Base-by-base conservation (phyloP, 108 stramenopile genomes). In the Conticribra weissflogii region DNA sequence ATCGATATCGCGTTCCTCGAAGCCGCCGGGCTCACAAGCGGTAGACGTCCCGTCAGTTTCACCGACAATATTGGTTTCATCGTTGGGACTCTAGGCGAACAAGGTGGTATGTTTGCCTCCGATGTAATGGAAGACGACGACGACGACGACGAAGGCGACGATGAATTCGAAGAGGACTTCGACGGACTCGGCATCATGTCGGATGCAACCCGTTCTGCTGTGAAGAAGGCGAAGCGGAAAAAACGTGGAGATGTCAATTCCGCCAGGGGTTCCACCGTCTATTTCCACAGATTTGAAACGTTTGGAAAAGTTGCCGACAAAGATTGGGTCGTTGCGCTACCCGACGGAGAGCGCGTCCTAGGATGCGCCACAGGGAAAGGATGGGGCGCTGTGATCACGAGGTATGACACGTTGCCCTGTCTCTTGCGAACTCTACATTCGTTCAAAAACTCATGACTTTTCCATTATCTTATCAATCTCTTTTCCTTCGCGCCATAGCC, bases 261-360 rank as follows among this genome's bases (percentile, higher is more conserved):
- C 23, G 59, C 82, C 24, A 81, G 70, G 14, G 94, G 94, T 29
- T 89, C 88, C 1, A 79, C 71, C 31, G 70, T 92, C 28, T 92
- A 89, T 70, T 95, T 92, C 66, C 85, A 90, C 63, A 76, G 89
- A 53, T 95, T 92, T 45, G 88, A 90, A 49, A 90, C 86, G 3
- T 75, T 95, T 63, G 89, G 81, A 3, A 68, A 65, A 24, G 55
- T 69, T n/a, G 70, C 79, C 0, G 83, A 88, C 68, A 91, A 92
- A 61, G 91, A 92, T 66, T 95, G 94, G 94, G 84, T 82, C 33
- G 51, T 91, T 54, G 81, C 72, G 22, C 81, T 95, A 32, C 88
- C 91, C 9, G 85, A 83, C 55, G 89, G 91, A 4, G 94, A 95
- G 63, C 81, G 84, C 14, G 94, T 78, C 3, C 25, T 90, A 45